These are phyloP conservation scores for Pisolithus orientalis DNA, from an alignment of 768 basidiomycete genomes.

Conservation along the genomic window DNA sequence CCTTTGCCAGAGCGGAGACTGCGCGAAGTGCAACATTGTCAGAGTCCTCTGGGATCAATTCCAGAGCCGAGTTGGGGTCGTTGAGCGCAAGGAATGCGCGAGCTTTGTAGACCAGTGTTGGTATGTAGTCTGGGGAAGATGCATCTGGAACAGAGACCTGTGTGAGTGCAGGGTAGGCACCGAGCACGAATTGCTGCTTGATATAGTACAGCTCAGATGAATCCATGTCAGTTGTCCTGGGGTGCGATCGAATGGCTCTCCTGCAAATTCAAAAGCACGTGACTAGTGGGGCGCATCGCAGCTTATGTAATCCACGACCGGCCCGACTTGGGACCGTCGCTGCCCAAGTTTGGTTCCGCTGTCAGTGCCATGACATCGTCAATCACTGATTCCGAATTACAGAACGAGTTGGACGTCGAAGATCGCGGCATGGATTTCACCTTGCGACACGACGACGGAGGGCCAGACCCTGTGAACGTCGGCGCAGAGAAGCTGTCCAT, in stretches of 20 bases:
- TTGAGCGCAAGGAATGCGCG: slow-evolving; percentile 71
- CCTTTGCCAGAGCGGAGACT: slow-evolving; percentile 61
- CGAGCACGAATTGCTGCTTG: slow-evolving; percentile 73
- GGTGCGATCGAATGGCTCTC: not conserved
- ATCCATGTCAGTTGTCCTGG: slow-evolving; percentile 33
- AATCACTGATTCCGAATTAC: too few relatives aligned
- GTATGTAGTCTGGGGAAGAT: slow-evolving; percentile 56
- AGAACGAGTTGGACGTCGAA: too few relatives aligned
- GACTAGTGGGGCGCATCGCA: not conserved
- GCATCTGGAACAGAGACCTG: slow-evolving; percentile 50
- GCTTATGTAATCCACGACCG: too few relatives aligned
- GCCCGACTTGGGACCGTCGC: too few relatives aligned
- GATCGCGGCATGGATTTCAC: too few relatives aligned
- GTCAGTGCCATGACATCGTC: too few relatives aligned
- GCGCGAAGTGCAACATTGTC: slow-evolving; percentile 70
- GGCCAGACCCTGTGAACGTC: too few relatives aligned
- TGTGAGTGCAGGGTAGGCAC: slow-evolving; percentile 63
- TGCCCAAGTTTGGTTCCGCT: too few relatives aligned
- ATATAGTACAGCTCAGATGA: slow-evolving; percentile 61
- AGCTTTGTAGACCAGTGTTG: slow-evolving; percentile 69
- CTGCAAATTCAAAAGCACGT: slow-evolving; percentile 1
- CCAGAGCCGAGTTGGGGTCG: slow-evolving; percentile 48
- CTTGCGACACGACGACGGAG: too few relatives aligned
- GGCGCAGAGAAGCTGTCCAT: too few relatives aligned
- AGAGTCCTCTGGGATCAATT: slow-evolving; percentile 48